phyloP scores from a whole-genome alignment of 495 filamentous ascomycete genomes.

The Podospora anserina region DNA sequence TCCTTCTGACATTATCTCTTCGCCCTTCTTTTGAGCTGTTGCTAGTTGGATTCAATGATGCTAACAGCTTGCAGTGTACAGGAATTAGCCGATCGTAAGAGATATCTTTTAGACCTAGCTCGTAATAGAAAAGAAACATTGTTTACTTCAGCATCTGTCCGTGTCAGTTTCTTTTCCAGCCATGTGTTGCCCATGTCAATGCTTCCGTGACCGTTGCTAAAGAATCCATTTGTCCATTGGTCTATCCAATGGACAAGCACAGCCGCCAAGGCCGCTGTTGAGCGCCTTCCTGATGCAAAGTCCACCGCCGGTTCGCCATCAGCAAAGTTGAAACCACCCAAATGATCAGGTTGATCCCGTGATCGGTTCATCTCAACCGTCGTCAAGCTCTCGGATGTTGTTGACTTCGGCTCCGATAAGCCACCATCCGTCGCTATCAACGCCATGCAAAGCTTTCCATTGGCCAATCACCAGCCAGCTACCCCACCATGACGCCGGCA shows the following conservation, averaged over 20 bases:
- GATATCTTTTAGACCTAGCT: not conserved
- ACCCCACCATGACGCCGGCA: slow-evolving; percentile 16
- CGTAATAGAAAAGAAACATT: not conserved
- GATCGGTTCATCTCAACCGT: not conserved
- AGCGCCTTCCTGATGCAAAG: not conserved
- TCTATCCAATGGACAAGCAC: not conserved
- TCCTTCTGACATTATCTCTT: slow-evolving; percentile 6
- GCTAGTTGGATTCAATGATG: not conserved
- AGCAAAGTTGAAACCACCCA: not conserved
- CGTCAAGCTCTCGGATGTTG: not conserved
- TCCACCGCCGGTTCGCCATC: not conserved
- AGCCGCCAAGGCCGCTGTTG: not conserved
- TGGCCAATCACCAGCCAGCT: slow-evolving; percentile 22
- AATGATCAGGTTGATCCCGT: not conserved
- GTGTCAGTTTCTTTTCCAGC: not conserved
- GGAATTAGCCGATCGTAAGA: not conserved
- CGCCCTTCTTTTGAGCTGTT: no score
- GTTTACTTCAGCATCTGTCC: not conserved
- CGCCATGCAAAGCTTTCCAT: slow-evolving; percentile 1
- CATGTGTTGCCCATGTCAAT: not conserved
- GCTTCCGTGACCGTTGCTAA: not conserved
- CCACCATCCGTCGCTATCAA: not conserved
- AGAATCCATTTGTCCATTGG: not conserved
- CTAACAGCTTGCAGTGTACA: not conserved
- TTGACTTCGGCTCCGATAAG: not conserved